Percentiles rank a stretch among this genome's conserved stretches.
Evolutionary conservation across 73 alveolate species (phyloP).

Genomic region (Uronychia binucleata): DNA sequence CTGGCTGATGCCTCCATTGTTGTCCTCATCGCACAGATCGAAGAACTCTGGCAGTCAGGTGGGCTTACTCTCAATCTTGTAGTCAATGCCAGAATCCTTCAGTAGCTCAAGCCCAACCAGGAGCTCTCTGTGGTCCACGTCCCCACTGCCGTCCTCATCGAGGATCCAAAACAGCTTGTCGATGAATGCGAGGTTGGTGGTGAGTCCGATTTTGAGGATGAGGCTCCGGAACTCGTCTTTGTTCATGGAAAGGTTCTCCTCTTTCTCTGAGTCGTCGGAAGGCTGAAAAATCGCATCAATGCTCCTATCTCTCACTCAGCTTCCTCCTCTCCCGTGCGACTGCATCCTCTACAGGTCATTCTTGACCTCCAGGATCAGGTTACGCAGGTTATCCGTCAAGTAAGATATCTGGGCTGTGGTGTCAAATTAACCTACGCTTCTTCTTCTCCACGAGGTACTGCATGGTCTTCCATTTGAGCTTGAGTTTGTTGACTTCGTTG

Average conservation of each 20-base stretch:
- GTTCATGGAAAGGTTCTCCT: slow-evolving; percentile 15
- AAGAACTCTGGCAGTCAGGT: slow-evolving; percentile 8
- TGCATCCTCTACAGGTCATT: background rate
- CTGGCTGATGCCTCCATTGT: slow-evolving; percentile 36
- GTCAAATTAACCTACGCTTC: slow-evolving; percentile 10
- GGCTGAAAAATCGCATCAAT: background rate
- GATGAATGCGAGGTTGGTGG: slow-evolving; percentile 18
- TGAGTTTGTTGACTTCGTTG: background rate
- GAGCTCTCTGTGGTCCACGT: slow-evolving; percentile 45
- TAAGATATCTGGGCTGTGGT: background rate
- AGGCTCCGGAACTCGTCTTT: slow-evolving; percentile 36
- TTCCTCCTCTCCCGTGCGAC: background rate
- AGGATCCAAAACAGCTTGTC: slow-evolving; percentile 51
- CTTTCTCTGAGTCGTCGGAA: slow-evolving; percentile 23
- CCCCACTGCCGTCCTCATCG: slow-evolving; percentile 65
- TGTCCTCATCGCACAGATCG: slow-evolving; percentile 65
- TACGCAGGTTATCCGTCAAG: background rate
- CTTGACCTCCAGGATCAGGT: background rate
- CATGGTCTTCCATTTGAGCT: slow-evolving; percentile 52
- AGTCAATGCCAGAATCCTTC: slow-evolving; percentile 34
- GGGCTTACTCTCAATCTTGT: slow-evolving; percentile 28
- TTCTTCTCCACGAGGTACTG: slow-evolving; percentile 35
- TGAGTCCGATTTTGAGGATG: slow-evolving; percentile 27
- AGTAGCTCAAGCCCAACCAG: slow-evolving; percentile 46
- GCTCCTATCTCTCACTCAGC: background rate